phyloP scores from a whole-genome alignment of 805 yeast species.

The Ogataea nitratoaversa region DNA sequence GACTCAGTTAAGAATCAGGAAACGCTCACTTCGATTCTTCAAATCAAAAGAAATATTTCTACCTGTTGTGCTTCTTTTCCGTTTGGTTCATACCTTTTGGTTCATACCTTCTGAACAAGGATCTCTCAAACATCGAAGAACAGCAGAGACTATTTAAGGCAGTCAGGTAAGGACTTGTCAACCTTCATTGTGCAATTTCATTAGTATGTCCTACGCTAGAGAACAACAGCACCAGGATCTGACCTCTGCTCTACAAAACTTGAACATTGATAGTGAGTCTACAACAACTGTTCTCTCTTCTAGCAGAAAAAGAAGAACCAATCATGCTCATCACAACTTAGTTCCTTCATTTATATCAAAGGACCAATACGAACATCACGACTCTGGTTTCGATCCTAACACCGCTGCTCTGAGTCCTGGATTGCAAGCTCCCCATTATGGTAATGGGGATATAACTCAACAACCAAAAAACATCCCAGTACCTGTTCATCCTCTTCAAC shows the following conservation, averaged over 20 bases:
- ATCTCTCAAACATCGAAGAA: no score
- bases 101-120: no score
- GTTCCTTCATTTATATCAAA: slow-evolving; percentile 9
- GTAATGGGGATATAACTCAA: neutral
- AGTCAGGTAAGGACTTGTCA: no score
- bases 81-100: no score
- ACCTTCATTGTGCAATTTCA: neutral
- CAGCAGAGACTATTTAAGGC: no score
- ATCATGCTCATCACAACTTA: slow-evolving; percentile 27
- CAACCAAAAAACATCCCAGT: neutral
- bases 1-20: no score
- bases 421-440: slow-evolving; percentile 19
- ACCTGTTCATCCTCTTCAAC: neutral
- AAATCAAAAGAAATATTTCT: no score
- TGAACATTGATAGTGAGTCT: slow-evolving; percentile 10
- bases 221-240: slow-evolving; percentile 10
- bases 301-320: slow-evolving; percentile 19
- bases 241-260: slow-evolving; percentile 11
- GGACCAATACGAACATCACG: slow-evolving; percentile 2
- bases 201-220: slow-evolving; percentile 1
- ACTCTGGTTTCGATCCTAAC: slow-evolving; percentile 27
- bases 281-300: neutral
- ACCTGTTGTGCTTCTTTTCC: no score
- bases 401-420: slow-evolving; percentile 31
- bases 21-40: no score